phyloP scores from a whole-genome alignment of 768 basidiomycete genomes.

The Leccinum sublutescens region DNA sequence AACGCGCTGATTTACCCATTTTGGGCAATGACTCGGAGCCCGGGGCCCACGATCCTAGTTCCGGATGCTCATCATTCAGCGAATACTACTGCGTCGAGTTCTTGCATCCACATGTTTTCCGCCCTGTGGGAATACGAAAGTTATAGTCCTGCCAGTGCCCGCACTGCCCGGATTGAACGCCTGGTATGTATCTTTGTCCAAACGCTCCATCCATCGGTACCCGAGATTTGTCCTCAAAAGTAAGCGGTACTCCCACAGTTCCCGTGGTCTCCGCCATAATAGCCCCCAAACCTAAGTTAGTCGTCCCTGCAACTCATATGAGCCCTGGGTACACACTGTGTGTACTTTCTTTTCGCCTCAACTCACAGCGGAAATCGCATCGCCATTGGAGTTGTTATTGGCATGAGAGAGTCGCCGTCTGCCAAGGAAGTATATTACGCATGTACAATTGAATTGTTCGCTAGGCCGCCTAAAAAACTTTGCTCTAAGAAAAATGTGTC shows the following conservation, averaged over 20 bases:
- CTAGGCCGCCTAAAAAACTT: neutral
- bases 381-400: neutral
- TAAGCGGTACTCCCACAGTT: conserved; percentile 1
- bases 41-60: neutral
- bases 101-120: neutral
- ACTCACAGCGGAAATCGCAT: neutral
- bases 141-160: neutral
- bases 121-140: neutral
- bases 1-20: conserved; percentile 4
- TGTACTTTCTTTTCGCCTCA: neutral
- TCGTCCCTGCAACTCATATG: conserved; percentile 1
- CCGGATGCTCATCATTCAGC: neutral
- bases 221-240: neutral
- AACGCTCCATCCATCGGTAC: neutral
- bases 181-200: neutral
- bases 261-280: neutral
- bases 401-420: neutral
- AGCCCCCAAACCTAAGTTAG: neutral
- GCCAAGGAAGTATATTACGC: neutral
- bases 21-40: neutral
- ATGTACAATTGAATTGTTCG: neutral
- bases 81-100: neutral
- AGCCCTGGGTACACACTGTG: neutral
- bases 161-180: neutral
- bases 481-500: neutral